Evolutionary conservation across 2,329 filamentous ascomycete genomes (phyloP).

Genomic region (Plectosphaerella sp.): DNA sequence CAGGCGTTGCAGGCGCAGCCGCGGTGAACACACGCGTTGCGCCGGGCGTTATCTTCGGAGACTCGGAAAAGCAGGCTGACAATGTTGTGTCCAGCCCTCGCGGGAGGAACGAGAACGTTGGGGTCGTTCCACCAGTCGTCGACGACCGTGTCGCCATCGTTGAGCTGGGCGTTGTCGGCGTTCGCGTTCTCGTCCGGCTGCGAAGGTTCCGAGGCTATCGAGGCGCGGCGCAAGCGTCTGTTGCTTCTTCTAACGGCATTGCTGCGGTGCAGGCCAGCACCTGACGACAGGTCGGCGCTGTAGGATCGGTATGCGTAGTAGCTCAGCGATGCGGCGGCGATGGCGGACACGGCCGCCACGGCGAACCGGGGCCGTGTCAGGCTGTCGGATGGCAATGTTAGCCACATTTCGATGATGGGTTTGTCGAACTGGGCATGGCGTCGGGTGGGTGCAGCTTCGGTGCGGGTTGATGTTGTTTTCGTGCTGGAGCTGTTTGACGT

Average conservation of each 20-base stretch:
- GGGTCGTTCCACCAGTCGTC: slow-evolving; percentile 51
- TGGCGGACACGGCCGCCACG: slow-evolving; percentile 50
- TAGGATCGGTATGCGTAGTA: slow-evolving; percentile 51
- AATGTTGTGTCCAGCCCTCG: slow-evolving; percentile 68
- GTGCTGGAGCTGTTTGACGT: too few relatives aligned
- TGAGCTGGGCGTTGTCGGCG: slow-evolving; percentile 18
- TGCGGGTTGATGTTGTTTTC: too few relatives aligned
- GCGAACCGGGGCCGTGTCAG: slow-evolving; percentile 51
- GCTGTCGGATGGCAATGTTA: slow-evolving; percentile 45
- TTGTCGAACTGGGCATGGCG: not conserved
- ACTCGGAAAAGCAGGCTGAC: slow-evolving; percentile 86
- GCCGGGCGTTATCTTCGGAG: slow-evolving; percentile 84
- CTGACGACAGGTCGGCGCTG: slow-evolving; percentile 16
- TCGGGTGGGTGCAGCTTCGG: too few relatives aligned
- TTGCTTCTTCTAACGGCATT: slow-evolving; percentile 59
- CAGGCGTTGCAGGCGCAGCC: slow-evolving; percentile 92
- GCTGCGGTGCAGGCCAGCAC: slow-evolving; percentile 53
- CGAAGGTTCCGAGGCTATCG: slow-evolving; percentile 35
- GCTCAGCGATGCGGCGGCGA: slow-evolving; percentile 51
- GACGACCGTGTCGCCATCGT: slow-evolving; percentile 32
- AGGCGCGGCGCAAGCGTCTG: slow-evolving; percentile 29
- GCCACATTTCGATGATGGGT: slow-evolving; percentile 34
- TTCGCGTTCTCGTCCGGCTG: slow-evolving; percentile 40
- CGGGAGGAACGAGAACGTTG: slow-evolving; percentile 28
- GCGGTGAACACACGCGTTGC: slow-evolving; percentile 86